These are phyloP conservation scores for Alternaria postmessia DNA, from an alignment of 2,329 filamentous ascomycete genomes.

Conservation along the genomic window DNA sequence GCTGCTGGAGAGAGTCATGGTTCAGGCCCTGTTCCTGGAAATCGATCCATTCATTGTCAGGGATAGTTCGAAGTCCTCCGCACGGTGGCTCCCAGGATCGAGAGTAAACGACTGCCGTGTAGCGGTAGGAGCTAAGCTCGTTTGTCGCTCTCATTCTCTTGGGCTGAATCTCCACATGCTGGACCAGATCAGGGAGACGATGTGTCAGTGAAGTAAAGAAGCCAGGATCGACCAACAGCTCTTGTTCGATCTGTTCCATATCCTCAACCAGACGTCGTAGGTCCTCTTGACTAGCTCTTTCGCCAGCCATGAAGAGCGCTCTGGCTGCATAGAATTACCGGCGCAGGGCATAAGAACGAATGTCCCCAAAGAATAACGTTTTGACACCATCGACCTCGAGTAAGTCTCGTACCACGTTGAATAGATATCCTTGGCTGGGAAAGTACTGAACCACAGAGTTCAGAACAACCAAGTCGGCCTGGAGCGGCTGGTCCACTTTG, in stretches of 20 bases:
- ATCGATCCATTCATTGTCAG: not conserved
- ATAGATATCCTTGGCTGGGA: slow-evolving; percentile 19
- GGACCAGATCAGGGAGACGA: not conserved
- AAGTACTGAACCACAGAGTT: slow-evolving; percentile 23
- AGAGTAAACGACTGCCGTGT: slow-evolving; percentile 13
- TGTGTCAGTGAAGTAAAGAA: slow-evolving; percentile 6
- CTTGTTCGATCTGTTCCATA: not conserved
- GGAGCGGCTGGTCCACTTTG: not conserved
- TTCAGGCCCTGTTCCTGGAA: not conserved
- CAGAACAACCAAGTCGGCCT: slow-evolving; percentile 3
- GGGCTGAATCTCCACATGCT: slow-evolving; percentile 15
- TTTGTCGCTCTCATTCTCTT: slow-evolving; percentile 20
- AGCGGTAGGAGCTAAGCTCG: slow-evolving; percentile 20
- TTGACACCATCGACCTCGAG: not conserved
- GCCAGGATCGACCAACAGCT: slow-evolving; percentile 10
- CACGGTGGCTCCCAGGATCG: not conserved
- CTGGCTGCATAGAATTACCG: slow-evolving; percentile 4
- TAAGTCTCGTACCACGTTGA: slow-evolving; percentile 4
- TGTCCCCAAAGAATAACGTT: slow-evolving; percentile 15
- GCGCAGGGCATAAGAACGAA: slow-evolving; percentile 11
- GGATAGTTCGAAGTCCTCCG: no score
- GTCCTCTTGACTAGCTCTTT: not conserved
- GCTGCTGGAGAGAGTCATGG: not conserved
- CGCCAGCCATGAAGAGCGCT: not conserved
- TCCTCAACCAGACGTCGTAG: slow-evolving; percentile 9